Evolutionary conservation across 176 grass and related monocot genomes (phyloP).

Genomic region (Musa troglodytarum): DNA sequence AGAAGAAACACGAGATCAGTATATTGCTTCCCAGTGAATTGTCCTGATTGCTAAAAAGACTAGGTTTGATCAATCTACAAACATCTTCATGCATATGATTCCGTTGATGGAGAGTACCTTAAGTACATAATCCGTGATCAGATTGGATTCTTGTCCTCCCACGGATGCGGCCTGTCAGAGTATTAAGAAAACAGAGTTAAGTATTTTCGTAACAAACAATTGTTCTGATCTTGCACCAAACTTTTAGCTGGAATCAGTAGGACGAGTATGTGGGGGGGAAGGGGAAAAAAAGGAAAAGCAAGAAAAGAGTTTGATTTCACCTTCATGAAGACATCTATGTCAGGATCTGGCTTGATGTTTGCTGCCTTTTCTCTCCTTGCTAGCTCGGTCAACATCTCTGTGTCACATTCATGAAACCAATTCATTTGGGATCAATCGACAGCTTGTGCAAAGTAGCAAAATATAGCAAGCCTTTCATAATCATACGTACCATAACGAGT

Average conservation of each 20-base stretch:
- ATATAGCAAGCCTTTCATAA: not conserved
- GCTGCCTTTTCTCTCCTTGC: slow-evolving; percentile 80
- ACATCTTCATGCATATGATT: not conserved
- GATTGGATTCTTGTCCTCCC: slow-evolving; percentile 48
- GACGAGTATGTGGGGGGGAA: not conserved
- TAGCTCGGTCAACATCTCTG: slow-evolving; percentile 77
- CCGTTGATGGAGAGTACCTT: slow-evolving; percentile 43
- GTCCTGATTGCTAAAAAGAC: too few relatives aligned
- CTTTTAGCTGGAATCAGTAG: not conserved
- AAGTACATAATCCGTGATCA: slow-evolving; percentile 72
- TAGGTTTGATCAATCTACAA: too few relatives aligned
- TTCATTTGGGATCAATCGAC: not conserved
- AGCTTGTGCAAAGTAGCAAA: not conserved
- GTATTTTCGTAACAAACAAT: not conserved
- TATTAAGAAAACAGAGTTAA: not conserved
- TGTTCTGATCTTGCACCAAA: not conserved
- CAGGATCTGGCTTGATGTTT: slow-evolving; percentile 87
- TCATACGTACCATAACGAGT: slow-evolving; percentile 48
- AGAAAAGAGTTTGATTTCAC: slow-evolving; percentile 11
- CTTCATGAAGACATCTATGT: slow-evolving; percentile 97
- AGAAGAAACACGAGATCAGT: slow-evolving; percentile 8
- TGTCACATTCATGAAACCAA: not conserved
- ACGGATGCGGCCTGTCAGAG: slow-evolving; percentile 47
- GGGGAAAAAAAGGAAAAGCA: not conserved
- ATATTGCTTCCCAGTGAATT: too few relatives aligned